Percentiles rank a stretch among this genome's conserved stretches.
Conservation (phyloP, 2,329 filamentous ascomycete species). For the Penicillium oxalicum region DNA sequence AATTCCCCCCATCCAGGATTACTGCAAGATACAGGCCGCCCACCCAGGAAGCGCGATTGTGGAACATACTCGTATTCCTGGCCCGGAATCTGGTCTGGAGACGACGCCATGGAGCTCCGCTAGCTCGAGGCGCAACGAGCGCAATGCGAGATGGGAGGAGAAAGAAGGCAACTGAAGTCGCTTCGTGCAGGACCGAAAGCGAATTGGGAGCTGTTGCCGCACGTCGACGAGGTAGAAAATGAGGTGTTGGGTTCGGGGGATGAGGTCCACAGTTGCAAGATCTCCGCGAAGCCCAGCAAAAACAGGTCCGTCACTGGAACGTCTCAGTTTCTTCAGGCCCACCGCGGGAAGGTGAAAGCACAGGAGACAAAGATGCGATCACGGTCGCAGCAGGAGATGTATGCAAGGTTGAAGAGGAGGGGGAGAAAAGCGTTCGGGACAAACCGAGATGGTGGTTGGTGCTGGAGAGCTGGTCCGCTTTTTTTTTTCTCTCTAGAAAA, state of each 20-base stretch:
- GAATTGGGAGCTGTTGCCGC: conserved; percentile 1
- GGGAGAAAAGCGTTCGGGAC: neutral
- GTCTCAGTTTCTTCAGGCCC: conserved; percentile 1
- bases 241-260: neutral
- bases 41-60: neutral
- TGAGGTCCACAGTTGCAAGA: conserved; percentile 8
- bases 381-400: neutral
- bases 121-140: conserved; percentile 32
- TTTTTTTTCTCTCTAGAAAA: conserved; percentile 1
- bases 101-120: conserved; percentile 36
- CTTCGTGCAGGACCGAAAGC: neutral
- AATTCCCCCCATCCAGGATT: neutral
- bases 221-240: neutral
- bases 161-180: conserved; percentile 1
- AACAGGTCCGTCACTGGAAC: conserved; percentile 3
- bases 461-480: neutral
- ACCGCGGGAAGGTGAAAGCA: conserved; percentile 5
- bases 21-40: conserved; percentile 7
- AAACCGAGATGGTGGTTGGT: neutral
- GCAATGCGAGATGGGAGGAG: conserved; percentile 18
- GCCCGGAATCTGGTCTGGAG: conserved; percentile 35
- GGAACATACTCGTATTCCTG: conserved; percentile 44
- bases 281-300: conserved; percentile 11
- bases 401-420: neutral
- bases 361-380: neutral